A percentile compares a stretch with the other conserved stretches of the same genome.
These are phyloP conservation scores for Astragalus glycyphyllos DNA, from an alignment of 306 rosid species.

Conservation along the genomic window DNA sequence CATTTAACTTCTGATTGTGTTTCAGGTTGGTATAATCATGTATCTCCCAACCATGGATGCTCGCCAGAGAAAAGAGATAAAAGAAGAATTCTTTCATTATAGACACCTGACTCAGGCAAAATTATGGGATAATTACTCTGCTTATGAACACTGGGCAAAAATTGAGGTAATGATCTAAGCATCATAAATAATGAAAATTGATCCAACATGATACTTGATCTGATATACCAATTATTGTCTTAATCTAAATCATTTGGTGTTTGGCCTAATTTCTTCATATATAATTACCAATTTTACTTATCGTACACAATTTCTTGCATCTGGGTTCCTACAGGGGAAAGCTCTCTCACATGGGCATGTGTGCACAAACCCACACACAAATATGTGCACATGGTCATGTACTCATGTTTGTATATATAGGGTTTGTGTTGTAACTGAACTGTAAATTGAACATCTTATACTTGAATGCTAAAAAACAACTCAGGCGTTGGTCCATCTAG, in stretches of 20 bases:
- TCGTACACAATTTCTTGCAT: constrained; percentile 16
- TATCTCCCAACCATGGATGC: constrained; percentile 90
- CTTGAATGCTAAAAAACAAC: constrained; percentile 11
- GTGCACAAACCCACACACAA: neutral
- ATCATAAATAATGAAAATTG: constrained; percentile 20
- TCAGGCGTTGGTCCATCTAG: constrained; percentile 15
- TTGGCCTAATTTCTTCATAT: constrained; percentile 33
- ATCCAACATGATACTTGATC: constrained; percentile 20
- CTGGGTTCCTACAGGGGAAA: constrained; percentile 10
- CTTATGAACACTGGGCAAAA: constrained; percentile 98
- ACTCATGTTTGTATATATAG: constrained; percentile 1
- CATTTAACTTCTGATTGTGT: constrained; percentile 39
- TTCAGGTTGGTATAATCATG: constrained; percentile 97
- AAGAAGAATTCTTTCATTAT: constrained; percentile 93
- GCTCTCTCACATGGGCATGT: neutral
- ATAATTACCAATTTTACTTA: constrained; percentile 25
- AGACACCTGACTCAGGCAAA: constrained; percentile 64
- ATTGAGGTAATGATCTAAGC: constrained; percentile 69
- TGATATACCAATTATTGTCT: constrained; percentile 16
- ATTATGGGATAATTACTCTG: constrained; percentile 82
- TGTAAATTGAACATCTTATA: constrained; percentile 28
- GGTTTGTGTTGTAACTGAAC: constrained; percentile 20
- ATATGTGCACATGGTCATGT: constrained; percentile 19
- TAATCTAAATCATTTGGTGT: constrained; percentile 22
- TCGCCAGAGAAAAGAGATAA: constrained; percentile 90